Base-by-base conservation (phyloP, 1,284 basidiomycete genomes). In the Leucoagaricus sp. region DNA sequence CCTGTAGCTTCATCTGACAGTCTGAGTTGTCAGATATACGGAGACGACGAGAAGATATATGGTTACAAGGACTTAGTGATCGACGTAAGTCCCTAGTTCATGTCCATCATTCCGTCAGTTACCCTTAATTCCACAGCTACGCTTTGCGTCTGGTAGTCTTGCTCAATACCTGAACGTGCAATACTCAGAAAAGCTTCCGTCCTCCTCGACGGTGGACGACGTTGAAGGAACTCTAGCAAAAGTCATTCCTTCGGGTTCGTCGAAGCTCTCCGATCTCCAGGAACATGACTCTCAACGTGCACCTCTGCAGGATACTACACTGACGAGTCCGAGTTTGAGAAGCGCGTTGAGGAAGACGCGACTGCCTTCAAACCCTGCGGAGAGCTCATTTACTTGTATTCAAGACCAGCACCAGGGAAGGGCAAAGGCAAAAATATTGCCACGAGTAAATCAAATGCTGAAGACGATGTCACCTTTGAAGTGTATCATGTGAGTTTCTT, bases 11-110 rank as follows among this genome's bases (percentile, higher is more conserved):
- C 17, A 45, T 50, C 45, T 38, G 15, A 15, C 28, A 4, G 55
- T 36, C 23, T 48, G 49, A 12, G n/a, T 25, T 5, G 46, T 5
- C 51, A 92, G 83, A 94, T 98, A 70, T 98, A 90, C 69, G 96
- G 96, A 52, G 93, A 98, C 66, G 91, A 96, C 55, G 95, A 99
- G 76, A 96, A 89, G 72, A 90, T 99, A 63, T 99, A 96, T 71
- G 96, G 96, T 2, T 99, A 98, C 75, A 81, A 85, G 60, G 87
- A 87, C 65, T 77, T 98, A 54, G 72, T 81, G 31, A 88, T 97
- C 63, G 85, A 96, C 70, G 94, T 96, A 67, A 63, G 87, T 74
- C 40, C 19, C 10, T 29, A 52, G 26, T 45, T 58, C 19, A 41
- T 15, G 19, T 41, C 12, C 17, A 21, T 23, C n/a, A 7, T 3